A percentile compares a stretch with the other conserved stretches of the same genome.
These are phyloP conservation scores for Adansonia grandidieri DNA, from an alignment of 441 rosid genomes.

Conservation along the genomic window DNA sequence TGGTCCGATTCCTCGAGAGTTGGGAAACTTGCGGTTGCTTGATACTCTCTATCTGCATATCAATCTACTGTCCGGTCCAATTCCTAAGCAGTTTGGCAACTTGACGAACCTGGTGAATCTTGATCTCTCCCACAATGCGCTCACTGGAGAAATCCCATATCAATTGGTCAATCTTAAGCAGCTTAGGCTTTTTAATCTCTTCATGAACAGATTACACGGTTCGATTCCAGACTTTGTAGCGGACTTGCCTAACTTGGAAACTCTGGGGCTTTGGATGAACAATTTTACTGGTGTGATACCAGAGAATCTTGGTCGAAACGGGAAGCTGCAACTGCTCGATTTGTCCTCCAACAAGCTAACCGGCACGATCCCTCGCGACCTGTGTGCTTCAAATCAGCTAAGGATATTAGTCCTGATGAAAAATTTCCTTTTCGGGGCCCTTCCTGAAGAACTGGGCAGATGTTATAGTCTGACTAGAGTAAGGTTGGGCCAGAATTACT, in stretches of 20 bases:
- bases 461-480: slow-evolving; percentile 51
- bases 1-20: slow-evolving; percentile 47
- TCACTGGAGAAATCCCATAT: slow-evolving; percentile 52
- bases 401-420: slow-evolving; percentile 41
- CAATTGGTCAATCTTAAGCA: slow-evolving; percentile 43
- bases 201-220: slow-evolving; percentile 57
- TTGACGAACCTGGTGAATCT: slow-evolving; percentile 46
- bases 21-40: slow-evolving; percentile 46
- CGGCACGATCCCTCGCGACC: slow-evolving; percentile 44
- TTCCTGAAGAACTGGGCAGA: slow-evolving; percentile 45
- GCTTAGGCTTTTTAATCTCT: slow-evolving; percentile 52
- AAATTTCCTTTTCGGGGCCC: slow-evolving; percentile 51
- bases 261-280: slow-evolving; percentile 51
- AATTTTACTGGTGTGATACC: slow-evolving; percentile 60
- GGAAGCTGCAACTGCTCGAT: slow-evolving; percentile 50
- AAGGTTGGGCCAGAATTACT: slow-evolving; percentile 57
- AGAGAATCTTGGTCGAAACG: slow-evolving; percentile 44
- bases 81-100: slow-evolving; percentile 52
- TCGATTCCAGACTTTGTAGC: slow-evolving; percentile 51
- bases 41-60: slow-evolving; percentile 45
- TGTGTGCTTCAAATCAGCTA: slow-evolving; percentile 43
- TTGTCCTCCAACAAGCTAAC: slow-evolving; percentile 61
- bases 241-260: slow-evolving; percentile 44
- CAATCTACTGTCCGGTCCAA: slow-evolving; percentile 47
- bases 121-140: slow-evolving; percentile 53